Evolutionary conservation across 148 eudicot species (phyloP).

Genomic region (Chenopodium suecicum): DNA sequence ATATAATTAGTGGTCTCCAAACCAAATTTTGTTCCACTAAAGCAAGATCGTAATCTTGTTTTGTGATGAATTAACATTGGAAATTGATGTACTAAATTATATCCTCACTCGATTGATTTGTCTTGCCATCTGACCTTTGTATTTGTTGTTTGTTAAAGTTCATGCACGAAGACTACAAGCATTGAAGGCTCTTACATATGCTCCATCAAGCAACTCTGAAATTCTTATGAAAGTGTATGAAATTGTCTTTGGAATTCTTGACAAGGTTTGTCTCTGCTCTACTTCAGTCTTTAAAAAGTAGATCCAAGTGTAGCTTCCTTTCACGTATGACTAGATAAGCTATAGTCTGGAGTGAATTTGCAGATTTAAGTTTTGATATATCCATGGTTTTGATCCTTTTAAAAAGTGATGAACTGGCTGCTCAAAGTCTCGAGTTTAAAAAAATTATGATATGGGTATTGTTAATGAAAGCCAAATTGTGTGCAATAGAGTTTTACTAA

Average conservation of each 20-base stretch:
- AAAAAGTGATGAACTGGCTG: not conserved
- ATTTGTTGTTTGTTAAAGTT: slow-evolving; percentile 50
- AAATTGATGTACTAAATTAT: not conserved
- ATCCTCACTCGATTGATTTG: not conserved
- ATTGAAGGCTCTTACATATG: slow-evolving; percentile 92
- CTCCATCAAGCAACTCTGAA: slow-evolving; percentile 85
- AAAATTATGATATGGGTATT: too few relatives aligned
- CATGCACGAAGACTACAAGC: slow-evolving; percentile 96
- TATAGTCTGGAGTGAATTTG: not conserved
- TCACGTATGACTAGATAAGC: slow-evolving; percentile 6
- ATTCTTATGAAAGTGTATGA: slow-evolving; percentile 74
- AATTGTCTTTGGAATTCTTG: slow-evolving; percentile 87
- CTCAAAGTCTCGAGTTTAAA: not conserved
- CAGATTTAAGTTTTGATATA: not conserved
- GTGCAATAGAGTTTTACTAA: not conserved
- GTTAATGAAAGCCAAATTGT: not conserved
- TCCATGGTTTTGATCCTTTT: not conserved
- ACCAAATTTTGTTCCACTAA: not conserved
- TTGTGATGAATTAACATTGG: not conserved
- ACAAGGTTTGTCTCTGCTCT: slow-evolving; percentile 61
- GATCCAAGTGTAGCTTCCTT: slow-evolving; percentile 1
- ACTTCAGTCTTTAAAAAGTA: not conserved
- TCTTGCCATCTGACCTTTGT: slow-evolving; percentile 6
- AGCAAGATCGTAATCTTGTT: slow-evolving; percentile 2
- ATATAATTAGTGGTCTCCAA: not conserved